phyloP scores from a whole-genome alignment of 495 filamentous ascomycete species.

The Letharia columbiana region DNA sequence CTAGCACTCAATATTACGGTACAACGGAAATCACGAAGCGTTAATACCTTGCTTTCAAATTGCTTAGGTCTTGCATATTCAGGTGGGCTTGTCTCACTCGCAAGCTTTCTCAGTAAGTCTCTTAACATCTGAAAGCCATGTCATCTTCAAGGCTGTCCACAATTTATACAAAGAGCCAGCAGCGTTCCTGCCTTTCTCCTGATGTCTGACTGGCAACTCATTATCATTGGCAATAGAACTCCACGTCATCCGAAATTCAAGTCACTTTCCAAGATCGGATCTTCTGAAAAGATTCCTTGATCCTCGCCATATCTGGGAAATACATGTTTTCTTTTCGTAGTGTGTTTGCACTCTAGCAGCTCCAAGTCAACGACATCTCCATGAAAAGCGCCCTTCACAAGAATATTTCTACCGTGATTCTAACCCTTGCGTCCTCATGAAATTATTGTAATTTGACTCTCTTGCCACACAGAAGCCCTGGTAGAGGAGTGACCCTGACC shows the following conservation, averaged over 20 bases:
- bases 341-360: not conserved
- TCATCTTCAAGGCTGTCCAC: not conserved
- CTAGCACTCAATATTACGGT: not conserved
- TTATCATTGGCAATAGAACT: not conserved
- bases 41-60: too few relatives aligned
- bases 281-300: not conserved
- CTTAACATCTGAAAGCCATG: too few relatives aligned
- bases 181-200: not conserved
- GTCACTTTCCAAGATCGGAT: not conserved
- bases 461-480: not conserved
- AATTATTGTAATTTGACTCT: not conserved
- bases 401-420: not conserved
- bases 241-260: too few relatives aligned
- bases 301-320: not conserved
- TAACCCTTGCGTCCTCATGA: constrained; percentile 2
- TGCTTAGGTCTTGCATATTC: too few relatives aligned
- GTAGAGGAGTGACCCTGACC: not conserved
- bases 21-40: not conserved
- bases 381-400: not conserved
- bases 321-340: not conserved
- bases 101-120: too few relatives aligned
- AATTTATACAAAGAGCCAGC: not conserved
- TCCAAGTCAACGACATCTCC: not conserved
- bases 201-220: not conserved
- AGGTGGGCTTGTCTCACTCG: too few relatives aligned